These are phyloP conservation scores for Triticum dicoccoides DNA, from an alignment of 176 grass and related monocot species.

Conservation along the genomic window DNA sequence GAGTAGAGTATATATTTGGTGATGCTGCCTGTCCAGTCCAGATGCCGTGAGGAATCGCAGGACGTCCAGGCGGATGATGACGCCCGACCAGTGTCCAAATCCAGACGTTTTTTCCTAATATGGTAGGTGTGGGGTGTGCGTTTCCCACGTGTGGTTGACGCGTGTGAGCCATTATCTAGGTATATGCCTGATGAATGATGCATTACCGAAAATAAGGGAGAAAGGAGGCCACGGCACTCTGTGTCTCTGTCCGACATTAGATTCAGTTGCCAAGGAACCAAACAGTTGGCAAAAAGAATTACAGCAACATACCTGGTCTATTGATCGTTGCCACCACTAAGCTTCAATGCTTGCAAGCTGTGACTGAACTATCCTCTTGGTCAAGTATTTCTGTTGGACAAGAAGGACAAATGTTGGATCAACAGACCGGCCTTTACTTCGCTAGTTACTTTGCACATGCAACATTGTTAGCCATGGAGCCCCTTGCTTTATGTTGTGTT, in stretches of 20 bases:
- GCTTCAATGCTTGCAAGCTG: not conserved
- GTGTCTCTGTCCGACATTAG: not conserved
- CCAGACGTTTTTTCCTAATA: not conserved
- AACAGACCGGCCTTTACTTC: not conserved
- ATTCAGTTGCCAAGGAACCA: not conserved
- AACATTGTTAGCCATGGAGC: not conserved
- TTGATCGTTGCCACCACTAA: not conserved
- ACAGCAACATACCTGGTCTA: not conserved
- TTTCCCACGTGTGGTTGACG: not conserved
- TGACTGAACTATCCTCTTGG: not conserved
- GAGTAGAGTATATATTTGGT: not conserved
- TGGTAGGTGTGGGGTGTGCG: not conserved
- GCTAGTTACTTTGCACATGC: not conserved
- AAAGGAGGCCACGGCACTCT: not conserved
- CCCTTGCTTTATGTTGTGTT: not conserved
- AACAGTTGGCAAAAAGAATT: not conserved
- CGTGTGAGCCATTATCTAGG: not conserved
- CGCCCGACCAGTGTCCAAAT: not conserved
- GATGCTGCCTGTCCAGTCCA: too few species aligned
- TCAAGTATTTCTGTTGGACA: not conserved
- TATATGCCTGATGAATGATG: not conserved
- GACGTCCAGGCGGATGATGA: not conserved
- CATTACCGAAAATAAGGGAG: not conserved
- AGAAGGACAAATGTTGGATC: not conserved
- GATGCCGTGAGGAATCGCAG: not conserved